Percentiles rank a stretch among this genome's conserved stretches.
Evolutionary conservation across 2,329 filamentous ascomycete genomes (phyloP).

Genomic region (Sarocladium oryzae): DNA sequence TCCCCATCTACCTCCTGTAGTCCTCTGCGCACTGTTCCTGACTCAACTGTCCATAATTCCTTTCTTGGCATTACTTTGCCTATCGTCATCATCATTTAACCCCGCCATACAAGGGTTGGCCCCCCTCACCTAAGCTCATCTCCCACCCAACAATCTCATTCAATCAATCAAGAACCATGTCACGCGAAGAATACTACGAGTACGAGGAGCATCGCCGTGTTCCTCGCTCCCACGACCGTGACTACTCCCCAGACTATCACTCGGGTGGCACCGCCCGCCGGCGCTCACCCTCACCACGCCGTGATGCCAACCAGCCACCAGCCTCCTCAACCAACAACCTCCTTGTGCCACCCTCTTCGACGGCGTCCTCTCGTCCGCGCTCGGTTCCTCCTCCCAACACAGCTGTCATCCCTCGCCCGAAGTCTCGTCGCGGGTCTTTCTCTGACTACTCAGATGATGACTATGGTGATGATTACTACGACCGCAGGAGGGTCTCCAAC

Average conservation of each 20-base stretch:
- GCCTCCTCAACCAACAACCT: conserved; percentile 21
- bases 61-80: too few relatives aligned
- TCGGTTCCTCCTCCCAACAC: conserved; percentile 25
- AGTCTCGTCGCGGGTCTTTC: conserved; percentile 15
- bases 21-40: too few relatives aligned
- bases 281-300: conserved; percentile 15
- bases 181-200: conserved; percentile 17
- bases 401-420: conserved; percentile 20
- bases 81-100: too few relatives aligned
- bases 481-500: conserved; percentile 19
- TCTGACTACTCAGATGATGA: conserved; percentile 12
- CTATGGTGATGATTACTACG: conserved; percentile 8
- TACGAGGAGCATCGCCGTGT: conserved; percentile 20
- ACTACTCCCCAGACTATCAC: conserved; percentile 25
- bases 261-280: conserved; percentile 20
- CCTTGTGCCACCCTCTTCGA: conserved; percentile 14
- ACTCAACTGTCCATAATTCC: too few relatives aligned
- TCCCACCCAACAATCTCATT: background rate
- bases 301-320: conserved; percentile 18
- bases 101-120: too few relatives aligned
- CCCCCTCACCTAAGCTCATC: background rate
- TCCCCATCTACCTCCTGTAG: too few relatives aligned
- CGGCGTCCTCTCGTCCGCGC: conserved; percentile 20
- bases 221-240: conserved; percentile 19
- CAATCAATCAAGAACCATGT: background rate